Evolutionary conservation across 2,329 filamentous ascomycete genomes (phyloP).

Genomic region (Didymella glomerata): DNA sequence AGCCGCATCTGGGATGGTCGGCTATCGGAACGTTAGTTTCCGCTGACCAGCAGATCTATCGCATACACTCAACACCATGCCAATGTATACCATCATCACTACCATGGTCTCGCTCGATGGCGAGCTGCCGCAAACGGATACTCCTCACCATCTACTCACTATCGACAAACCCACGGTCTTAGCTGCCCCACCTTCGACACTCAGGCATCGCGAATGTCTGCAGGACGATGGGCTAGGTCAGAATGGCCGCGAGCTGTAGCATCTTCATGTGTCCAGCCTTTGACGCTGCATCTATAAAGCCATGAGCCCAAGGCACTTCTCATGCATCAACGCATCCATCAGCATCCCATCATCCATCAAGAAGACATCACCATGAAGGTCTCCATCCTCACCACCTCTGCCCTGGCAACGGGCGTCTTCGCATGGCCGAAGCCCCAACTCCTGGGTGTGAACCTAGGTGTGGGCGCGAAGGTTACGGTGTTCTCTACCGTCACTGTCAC

Average conservation of each 20-base stretch:
- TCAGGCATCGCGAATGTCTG: not conserved
- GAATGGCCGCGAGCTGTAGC: not conserved
- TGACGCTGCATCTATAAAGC: not conserved
- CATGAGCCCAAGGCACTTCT: not conserved
- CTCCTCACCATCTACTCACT: not conserved
- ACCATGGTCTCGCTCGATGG: not conserved
- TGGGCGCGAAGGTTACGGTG: not conserved
- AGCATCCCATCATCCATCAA: not conserved
- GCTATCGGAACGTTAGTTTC: not conserved
- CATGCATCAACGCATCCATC: not conserved
- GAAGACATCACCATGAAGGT: not conserved
- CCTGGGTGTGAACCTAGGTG: not conserved
- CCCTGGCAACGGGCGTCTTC: not conserved
- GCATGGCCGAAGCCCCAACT: constrained; percentile 4
- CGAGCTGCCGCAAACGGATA: not conserved
- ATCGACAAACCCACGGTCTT: not conserved
- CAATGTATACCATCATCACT: not conserved
- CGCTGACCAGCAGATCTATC: not conserved
- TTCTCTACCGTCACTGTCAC: not conserved
- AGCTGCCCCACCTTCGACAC: not conserved
- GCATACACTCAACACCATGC: not conserved
- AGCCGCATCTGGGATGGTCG: not conserved
- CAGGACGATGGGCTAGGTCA: not conserved
- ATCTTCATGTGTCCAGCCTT: not conserved
- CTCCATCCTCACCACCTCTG: not conserved